phyloP scores from a whole-genome alignment of 352 stramenopile species.

The Phytophthora hybrid region DNA sequence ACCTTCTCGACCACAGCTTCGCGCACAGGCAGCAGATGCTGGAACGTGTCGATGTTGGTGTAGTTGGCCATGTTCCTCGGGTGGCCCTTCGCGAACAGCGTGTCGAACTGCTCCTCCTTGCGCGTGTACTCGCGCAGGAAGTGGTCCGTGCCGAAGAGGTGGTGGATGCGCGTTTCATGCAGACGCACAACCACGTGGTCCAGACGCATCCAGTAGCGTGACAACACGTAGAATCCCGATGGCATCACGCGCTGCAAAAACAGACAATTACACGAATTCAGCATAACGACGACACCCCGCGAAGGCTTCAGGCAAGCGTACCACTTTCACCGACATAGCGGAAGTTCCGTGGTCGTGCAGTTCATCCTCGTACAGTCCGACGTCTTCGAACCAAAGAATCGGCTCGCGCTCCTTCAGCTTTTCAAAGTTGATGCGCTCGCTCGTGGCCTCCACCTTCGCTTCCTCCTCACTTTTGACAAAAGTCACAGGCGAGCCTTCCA shows the following conservation, averaged over 20 bases:
- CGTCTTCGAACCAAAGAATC: slow-evolving; percentile 88
- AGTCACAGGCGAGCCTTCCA: slow-evolving; percentile 15
- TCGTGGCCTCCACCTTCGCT: slow-evolving; percentile 48
- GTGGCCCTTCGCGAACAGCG: slow-evolving; percentile 70
- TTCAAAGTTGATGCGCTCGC: slow-evolving; percentile 75
- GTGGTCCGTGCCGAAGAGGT: slow-evolving; percentile 78
- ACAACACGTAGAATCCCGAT: slow-evolving; percentile 82
- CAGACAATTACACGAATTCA: slow-evolving; percentile 6
- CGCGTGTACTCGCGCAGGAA: slow-evolving; percentile 84
- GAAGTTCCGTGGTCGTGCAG: slow-evolving; percentile 86
- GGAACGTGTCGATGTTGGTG: slow-evolving; percentile 85
- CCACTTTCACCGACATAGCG: slow-evolving; percentile 86
- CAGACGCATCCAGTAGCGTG: slow-evolving; percentile 86
- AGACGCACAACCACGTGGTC: slow-evolving; percentile 83
- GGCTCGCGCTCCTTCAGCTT: slow-evolving; percentile 85
- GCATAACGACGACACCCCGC: not conserved
- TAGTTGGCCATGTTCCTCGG: slow-evolving; percentile 84
- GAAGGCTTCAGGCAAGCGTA: slow-evolving; percentile 33
- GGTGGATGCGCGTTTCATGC: slow-evolving; percentile 85
- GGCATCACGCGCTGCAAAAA: slow-evolving; percentile 77
- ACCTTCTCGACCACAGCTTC: slow-evolving; percentile 76
- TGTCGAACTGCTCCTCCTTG: slow-evolving; percentile 81
- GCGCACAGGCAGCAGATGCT: slow-evolving; percentile 71
- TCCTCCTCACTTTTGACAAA: slow-evolving; percentile 44
- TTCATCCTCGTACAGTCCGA: slow-evolving; percentile 84